A percentile compares a stretch with the other conserved stretches of the same genome.
Evolutionary conservation across 148 eudicot genomes (phyloP).

Genomic region (Gaultheria prostrata): DNA sequence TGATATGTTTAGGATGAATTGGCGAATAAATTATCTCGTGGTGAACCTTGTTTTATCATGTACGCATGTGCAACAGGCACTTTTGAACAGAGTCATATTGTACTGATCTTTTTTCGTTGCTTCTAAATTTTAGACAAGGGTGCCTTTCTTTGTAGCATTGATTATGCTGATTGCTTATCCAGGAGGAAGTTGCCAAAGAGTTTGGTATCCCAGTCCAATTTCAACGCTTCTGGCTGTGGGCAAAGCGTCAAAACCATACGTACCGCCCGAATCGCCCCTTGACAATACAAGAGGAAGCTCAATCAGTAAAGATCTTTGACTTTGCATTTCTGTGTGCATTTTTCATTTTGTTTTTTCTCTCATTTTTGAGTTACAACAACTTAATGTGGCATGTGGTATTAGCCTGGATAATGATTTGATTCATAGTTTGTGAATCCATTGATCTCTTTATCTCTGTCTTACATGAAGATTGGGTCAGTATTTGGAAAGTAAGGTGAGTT

Average conservation of each 20-base stretch:
- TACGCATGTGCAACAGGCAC: background rate
- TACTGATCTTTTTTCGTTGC: too few species aligned
- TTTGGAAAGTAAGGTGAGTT: too few species aligned
- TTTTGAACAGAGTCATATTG: background rate
- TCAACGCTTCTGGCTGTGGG: constrained; percentile 97
- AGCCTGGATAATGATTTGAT: background rate
- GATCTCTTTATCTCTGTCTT: background rate
- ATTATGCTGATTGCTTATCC: constrained; percentile 1
- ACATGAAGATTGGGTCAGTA: background rate
- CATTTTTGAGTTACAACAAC: constrained; percentile 2
- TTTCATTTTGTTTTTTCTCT: background rate
- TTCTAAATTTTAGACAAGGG: background rate
- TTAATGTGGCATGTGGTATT: background rate
- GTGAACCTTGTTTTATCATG: background rate
- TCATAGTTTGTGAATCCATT: background rate
- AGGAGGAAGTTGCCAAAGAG: constrained; percentile 95
- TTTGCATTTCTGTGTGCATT: background rate
- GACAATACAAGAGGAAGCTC: constrained; percentile 66
- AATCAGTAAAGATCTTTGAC: constrained; percentile 43
- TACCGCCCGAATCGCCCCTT: constrained; percentile 93
- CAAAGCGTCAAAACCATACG: constrained; percentile 92
- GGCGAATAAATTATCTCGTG: background rate
- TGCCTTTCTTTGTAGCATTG: background rate
- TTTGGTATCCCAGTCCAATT: constrained; percentile 85
- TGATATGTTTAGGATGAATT: background rate